phyloP scores from a whole-genome alignment of 169 alveolate species.

The Plasmodium coatneyi region DNA sequence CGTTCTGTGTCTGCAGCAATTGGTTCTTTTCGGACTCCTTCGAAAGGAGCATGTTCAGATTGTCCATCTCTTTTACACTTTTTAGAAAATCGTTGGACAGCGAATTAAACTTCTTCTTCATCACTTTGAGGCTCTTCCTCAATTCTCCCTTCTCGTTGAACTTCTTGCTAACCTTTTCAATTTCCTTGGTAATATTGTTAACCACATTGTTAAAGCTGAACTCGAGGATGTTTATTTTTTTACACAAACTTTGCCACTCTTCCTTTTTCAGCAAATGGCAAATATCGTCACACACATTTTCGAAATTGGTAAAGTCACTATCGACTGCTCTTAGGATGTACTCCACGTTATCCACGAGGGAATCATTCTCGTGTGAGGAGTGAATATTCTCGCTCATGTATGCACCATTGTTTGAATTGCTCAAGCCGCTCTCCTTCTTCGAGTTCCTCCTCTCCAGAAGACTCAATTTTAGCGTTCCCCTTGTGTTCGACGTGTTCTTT shows the following conservation, averaged over 20 bases:
- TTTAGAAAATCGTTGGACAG: slow-evolving; percentile 50
- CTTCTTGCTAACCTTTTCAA: slow-evolving; percentile 17
- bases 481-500: slow-evolving; percentile 6
- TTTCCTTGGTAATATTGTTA: slow-evolving; percentile 22
- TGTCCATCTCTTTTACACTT: slow-evolving; percentile 25
- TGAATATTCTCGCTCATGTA: slow-evolving; percentile 18
- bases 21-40: slow-evolving; percentile 48
- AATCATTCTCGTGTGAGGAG: slow-evolving; percentile 1
- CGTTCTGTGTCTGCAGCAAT: slow-evolving; percentile 8
- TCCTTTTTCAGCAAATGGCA: slow-evolving; percentile 3
- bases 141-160: slow-evolving; percentile 42
- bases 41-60: not conserved
- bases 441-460: not conserved
- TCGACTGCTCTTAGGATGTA: slow-evolving; percentile 13
- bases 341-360: slow-evolving; percentile 11
- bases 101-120: slow-evolving; percentile 39
- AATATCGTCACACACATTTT: slow-evolving; percentile 35
- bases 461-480: slow-evolving; percentile 31
- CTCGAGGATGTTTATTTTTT: slow-evolving; percentile 19
- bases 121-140: slow-evolving; percentile 33
- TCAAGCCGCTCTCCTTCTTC: not conserved
- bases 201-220: slow-evolving; percentile 21
- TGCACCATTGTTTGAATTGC: not conserved
- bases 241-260: slow-evolving; percentile 32
- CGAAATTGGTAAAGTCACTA: slow-evolving; percentile 42